These are phyloP conservation scores for Hypoxylon sp. DNA, from an alignment of 2,329 filamentous ascomycete genomes.

Conservation along the genomic window DNA sequence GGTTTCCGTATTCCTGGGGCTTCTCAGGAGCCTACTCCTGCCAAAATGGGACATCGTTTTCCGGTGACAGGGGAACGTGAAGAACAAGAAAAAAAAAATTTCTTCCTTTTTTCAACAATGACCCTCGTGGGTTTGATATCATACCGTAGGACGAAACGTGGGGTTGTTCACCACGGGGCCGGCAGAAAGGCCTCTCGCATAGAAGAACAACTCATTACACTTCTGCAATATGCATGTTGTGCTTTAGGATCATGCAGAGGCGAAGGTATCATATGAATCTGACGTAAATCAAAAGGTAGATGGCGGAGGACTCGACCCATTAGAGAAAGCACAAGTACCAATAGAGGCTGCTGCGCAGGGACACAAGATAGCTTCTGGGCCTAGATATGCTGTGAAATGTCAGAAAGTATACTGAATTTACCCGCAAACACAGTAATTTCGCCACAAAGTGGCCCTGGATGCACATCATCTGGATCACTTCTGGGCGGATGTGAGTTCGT, in stretches of 20 bases:
- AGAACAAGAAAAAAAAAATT: conserved; percentile 30
- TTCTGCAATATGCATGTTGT: conserved; percentile 44
- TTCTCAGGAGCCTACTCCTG: conserved; percentile 33
- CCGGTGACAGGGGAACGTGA: conserved; percentile 37
- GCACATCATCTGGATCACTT: conserved; percentile 57
- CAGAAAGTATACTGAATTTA: conserved; percentile 42
- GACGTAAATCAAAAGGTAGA: conserved; percentile 37
- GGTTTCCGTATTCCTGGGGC: conserved; percentile 39
- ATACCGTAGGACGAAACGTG: conserved; percentile 45
- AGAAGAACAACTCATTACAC: conserved; percentile 43
- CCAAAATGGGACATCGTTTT: conserved; percentile 38
- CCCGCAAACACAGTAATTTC: conserved; percentile 50
- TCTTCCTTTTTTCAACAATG: conserved; percentile 21
- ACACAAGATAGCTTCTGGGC: conserved; percentile 39
- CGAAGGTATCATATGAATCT: conserved; percentile 39
- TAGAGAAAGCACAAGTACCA: conserved; percentile 33
- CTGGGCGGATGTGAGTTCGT: conserved; percentile 55
- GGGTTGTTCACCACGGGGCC: conserved; percentile 42
- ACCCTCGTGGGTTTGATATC: conserved; percentile 44
- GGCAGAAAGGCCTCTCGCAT: conserved; percentile 43
- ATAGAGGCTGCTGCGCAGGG: conserved; percentile 26
- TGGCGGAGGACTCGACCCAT: conserved; percentile 32
- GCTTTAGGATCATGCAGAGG: conserved; percentile 41
- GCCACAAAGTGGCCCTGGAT: conserved; percentile 52
- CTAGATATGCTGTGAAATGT: conserved; percentile 41